phyloP scores from a whole-genome alignment of 1,284 basidiomycete species.

The Fomitopsis pinicola region DNA sequence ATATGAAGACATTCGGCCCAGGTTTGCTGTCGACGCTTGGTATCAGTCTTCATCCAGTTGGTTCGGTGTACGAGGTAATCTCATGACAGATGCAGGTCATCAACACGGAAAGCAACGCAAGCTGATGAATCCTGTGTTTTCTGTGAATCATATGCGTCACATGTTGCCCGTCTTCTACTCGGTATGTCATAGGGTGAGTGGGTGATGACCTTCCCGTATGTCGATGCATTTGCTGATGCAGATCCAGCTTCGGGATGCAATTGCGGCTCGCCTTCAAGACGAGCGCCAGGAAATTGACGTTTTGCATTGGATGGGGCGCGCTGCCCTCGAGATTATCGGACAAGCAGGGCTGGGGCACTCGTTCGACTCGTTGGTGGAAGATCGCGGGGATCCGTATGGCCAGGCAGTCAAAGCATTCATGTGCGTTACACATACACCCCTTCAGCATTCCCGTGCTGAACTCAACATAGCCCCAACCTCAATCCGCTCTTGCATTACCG shows the following conservation, averaged over 20 bases:
- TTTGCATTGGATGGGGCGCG: constrained; percentile 27
- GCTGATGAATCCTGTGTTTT: constrained; percentile 12
- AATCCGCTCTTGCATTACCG: not conserved
- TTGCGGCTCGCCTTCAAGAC: constrained; percentile 8
- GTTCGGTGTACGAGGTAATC: not conserved
- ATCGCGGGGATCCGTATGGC: constrained; percentile 19
- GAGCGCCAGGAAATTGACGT: constrained; percentile 26
- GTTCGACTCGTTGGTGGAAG: constrained; percentile 27
- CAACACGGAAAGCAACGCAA: constrained; percentile 12
- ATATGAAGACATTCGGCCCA: not conserved
- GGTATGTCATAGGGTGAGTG: constrained; percentile 13
- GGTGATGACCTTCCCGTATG: not conserved
- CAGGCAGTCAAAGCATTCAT: constrained; percentile 20
- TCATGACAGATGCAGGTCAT: not conserved
- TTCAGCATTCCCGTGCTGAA: not conserved
- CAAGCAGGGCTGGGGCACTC: constrained; percentile 33
- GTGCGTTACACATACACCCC: not conserved
- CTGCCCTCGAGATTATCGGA: constrained; percentile 32
- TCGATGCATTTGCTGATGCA: not conserved
- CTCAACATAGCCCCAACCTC: not conserved
- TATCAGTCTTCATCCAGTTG: not conserved
- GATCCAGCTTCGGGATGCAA: constrained; percentile 15
- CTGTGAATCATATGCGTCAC: constrained; percentile 10
- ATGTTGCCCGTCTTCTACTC: not conserved
- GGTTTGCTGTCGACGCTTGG: not conserved